A percentile compares a stretch with the other conserved stretches of the same genome.
Conservation (phyloP, 345 rosid species). For the Populus pruinosa region DNA sequence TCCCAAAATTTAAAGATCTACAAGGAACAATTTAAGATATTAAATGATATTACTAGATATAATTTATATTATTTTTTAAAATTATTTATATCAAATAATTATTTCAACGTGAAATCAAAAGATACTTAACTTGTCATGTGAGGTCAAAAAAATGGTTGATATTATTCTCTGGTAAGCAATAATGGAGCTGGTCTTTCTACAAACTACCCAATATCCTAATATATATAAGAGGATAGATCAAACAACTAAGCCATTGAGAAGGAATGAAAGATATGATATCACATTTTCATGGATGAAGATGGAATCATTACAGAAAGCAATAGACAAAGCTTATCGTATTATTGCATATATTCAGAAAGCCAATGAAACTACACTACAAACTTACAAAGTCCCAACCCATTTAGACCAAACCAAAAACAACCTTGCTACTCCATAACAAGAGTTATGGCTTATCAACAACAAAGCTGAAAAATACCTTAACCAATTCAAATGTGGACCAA, state of each 20-base stretch:
- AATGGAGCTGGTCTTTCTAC: no score
- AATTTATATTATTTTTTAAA: no score
- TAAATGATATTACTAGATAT: no score
- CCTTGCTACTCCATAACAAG: background rate
- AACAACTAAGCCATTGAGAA: background rate
- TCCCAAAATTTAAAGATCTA: background rate
- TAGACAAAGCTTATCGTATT: conserved; percentile 7
- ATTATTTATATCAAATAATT: no score
- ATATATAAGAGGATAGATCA: background rate
- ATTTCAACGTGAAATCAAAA: no score
- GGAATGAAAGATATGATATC: background rate
- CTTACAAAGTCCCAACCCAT: background rate
- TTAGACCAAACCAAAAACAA: background rate
- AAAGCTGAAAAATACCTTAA: background rate
- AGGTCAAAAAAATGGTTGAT: no score
- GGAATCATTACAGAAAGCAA: background rate
- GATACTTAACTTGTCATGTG: no score
- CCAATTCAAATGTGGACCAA: background rate
- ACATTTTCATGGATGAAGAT: background rate
- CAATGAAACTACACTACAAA: background rate
- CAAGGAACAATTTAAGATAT: no score
- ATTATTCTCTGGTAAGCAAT: no score
- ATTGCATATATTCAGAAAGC: conserved; percentile 1
- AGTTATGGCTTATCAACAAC: conserved; percentile 8
- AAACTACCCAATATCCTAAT: no score